phyloP scores from a whole-genome alignment of 1,284 basidiomycete species.

The Athelia psychrophila region DNA sequence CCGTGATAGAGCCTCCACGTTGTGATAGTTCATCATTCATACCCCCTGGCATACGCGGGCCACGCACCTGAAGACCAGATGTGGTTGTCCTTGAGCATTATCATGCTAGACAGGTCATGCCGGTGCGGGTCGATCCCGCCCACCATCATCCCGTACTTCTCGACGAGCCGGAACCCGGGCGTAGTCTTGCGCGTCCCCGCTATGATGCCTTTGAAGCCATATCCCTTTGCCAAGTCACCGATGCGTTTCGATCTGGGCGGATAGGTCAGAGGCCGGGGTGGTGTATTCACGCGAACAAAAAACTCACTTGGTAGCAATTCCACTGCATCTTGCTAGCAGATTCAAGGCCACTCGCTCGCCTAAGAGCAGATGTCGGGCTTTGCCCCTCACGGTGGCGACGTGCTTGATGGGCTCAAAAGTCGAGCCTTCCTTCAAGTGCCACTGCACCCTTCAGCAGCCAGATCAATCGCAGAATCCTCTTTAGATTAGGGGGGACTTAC shows the following conservation, averaged over 20 bases:
- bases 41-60: neutral
- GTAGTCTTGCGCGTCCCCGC: conserved; percentile 98
- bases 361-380: conserved; percentile 85
- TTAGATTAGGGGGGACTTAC: conserved; percentile 49
- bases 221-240: conserved; percentile 75
- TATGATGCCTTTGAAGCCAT: conserved; percentile 86
- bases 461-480: conserved; percentile 7
- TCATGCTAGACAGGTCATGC: conserved; percentile 98
- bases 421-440: conserved; percentile 88
- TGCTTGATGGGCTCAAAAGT: conserved; percentile 80
- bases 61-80: conserved; percentile 90
- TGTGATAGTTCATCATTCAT: conserved; percentile 7
- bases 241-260: conserved; percentile 71
- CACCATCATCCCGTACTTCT: conserved; percentile 99
- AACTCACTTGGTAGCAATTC: conserved; percentile 89
- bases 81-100: conserved; percentile 99
- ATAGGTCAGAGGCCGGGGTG: conserved; percentile 4
- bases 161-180: conserved; percentile 96
- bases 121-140: conserved; percentile 96
- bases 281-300: conserved; percentile 2
- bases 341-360: conserved; percentile 96
- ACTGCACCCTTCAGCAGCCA: conserved; percentile 70
- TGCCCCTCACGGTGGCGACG: conserved; percentile 90
- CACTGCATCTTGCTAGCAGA: conserved; percentile 91
- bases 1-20: conserved; percentile 78